phyloP scores from a whole-genome alignment of 371 early-diverging fungal genomes.

The Gilbertella persicaria region DNA sequence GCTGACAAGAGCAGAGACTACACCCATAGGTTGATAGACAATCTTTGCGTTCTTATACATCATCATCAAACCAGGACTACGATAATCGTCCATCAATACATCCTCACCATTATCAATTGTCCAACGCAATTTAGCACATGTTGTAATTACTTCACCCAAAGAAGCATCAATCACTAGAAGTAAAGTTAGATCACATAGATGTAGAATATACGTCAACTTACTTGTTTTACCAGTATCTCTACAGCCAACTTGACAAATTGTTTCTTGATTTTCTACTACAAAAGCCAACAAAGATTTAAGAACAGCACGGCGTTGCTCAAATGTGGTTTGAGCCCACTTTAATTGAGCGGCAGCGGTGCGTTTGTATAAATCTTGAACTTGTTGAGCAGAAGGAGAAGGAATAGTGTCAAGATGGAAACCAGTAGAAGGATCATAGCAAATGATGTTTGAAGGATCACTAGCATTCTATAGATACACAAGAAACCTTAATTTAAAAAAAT shows the following conservation, averaged over 20 bases:
- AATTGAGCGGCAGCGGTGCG: conserved; percentile 70
- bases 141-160: conserved; percentile 82
- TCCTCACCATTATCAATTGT: conserved; percentile 80
- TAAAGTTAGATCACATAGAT: neutral
- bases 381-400: conserved; percentile 54
- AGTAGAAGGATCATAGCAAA: conserved; percentile 89
- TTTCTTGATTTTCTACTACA: conserved; percentile 76
- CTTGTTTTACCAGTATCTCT: conserved; percentile 86
- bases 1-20: conserved; percentile 76
- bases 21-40: conserved; percentile 81
- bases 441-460: conserved; percentile 58
- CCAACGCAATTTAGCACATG: conserved; percentile 83
- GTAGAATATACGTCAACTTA: conserved; percentile 22
- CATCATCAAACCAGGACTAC: conserved; percentile 75
- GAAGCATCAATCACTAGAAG: conserved; percentile 76
- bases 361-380: conserved; percentile 60
- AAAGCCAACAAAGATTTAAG: conserved; percentile 73
- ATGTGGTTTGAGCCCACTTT: conserved; percentile 73
- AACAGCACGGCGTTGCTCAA: conserved; percentile 76
- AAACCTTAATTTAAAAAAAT: conserved; percentile 3
- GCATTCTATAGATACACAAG: conserved; percentile 42
- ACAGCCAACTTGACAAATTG: conserved; percentile 74
- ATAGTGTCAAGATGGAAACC: conserved; percentile 74
- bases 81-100: conserved; percentile 65
- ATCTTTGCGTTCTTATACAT: conserved; percentile 77